Evolutionary conservation across 2,329 filamentous ascomycete genomes (phyloP), one percentile per base, ranked within the genome.

Genomic region (Stenocarpella maydis): DNA sequence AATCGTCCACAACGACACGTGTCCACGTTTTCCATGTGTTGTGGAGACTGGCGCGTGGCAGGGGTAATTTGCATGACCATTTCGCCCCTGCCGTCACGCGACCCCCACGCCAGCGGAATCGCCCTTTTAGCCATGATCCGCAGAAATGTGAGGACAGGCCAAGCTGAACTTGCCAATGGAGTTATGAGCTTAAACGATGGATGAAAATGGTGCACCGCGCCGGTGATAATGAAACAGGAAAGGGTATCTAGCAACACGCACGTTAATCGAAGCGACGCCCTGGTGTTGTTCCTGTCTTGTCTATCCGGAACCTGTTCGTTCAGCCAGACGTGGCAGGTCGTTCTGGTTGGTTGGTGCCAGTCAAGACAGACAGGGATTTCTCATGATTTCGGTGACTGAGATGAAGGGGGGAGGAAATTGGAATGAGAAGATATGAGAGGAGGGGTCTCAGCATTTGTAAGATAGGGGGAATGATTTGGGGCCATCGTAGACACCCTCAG

Each of bases 1-100:
- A 52, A 49, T 34, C 65, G 54, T 70, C 53, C 67, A 71, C 73
- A 43, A 70, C 61, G 65, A 19, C 47, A 31, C 54, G 15, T n/a
- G n/a, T 64, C 47, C 54, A 41, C 53, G 54, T 39, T 66, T 61
- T 37, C 49, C 67, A 67, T 39, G 39, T 45, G 21, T 45, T 43
- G 39, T 28, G 41, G 50, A 58, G 63, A 52, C 65, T 28, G 31
- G 31, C 26, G 49, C 50, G 43, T 45, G 28, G n/a, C 28, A 37
- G 26, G 43, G 34, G 15, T 31, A 45, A 24, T 8, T 12, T 63
- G 41, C 47, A 47, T 49, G 41, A 37, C n/a, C 52, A 39, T 58
- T 39, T 7, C n/a, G 31, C 4, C 26, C 41, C 4, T 45, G 37
- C 39, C 2, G 21, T 15, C 7, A 6, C 3, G 14, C 39, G 19